These are phyloP conservation scores for Musa schizocarpa DNA, from an alignment of 176 grass and related monocot genomes.

Conservation along the genomic window DNA sequence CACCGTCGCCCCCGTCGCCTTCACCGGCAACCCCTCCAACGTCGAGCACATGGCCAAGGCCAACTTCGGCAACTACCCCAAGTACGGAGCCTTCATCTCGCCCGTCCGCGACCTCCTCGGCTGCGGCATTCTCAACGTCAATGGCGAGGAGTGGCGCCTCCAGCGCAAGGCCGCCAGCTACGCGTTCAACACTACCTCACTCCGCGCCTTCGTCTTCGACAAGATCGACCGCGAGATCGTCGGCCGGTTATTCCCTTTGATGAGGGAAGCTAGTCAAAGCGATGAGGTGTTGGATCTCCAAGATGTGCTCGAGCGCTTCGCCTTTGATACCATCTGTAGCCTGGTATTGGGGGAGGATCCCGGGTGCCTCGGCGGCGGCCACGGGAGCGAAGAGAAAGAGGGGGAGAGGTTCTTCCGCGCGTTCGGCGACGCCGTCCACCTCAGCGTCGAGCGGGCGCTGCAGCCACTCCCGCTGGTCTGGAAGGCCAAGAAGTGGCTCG, in stretches of 20 bases:
- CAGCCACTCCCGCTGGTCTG: conserved; percentile 11
- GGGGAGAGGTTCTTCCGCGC: conserved; percentile 37
- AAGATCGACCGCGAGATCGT: conserved; percentile 19
- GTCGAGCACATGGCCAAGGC: background rate
- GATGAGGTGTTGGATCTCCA: conserved; percentile 35
- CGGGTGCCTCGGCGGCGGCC: conserved; percentile 27
- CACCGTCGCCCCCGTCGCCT: background rate
- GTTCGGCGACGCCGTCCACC: conserved; percentile 12
- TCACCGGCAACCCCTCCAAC: background rate
- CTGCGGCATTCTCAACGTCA: background rate
- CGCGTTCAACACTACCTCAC: background rate
- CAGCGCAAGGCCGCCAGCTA: background rate
- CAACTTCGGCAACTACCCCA: background rate
- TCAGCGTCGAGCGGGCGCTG: background rate
- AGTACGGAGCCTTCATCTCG: background rate
- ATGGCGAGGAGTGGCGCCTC: background rate
- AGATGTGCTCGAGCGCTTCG: conserved; percentile 58
- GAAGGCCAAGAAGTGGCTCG: conserved; percentile 49
- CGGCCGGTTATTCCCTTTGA: conserved; percentile 37
- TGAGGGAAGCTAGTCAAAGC: conserved; percentile 10
- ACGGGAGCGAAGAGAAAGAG: background rate
- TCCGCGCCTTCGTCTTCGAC: background rate
- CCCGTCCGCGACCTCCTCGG: background rate
- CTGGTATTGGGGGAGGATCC: conserved; percentile 55
- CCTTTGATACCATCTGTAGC: conserved; percentile 57